Base-by-base conservation (phyloP, 371 early-diverging fungal genomes). In the Rhizomucor miehei region DNA sequence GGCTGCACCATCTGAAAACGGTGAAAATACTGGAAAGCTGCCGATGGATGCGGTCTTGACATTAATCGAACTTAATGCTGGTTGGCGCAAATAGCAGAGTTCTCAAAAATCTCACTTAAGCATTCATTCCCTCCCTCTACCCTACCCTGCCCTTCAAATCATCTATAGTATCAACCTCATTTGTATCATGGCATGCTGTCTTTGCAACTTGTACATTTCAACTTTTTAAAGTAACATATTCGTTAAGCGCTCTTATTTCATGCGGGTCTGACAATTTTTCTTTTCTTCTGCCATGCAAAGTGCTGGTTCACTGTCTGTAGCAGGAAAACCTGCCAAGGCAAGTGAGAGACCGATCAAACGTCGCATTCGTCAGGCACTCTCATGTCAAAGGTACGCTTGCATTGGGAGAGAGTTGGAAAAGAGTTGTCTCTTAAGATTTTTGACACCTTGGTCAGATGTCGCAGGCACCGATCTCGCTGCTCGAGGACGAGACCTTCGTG, bases 31-130 rank as follows among this genome's bases (percentile, higher is more conserved):
- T 48, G 65, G 62, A 9, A 73, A 76, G 51, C 73, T 73, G 63
- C 69, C 77, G 8, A 73, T 73, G 73, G 77, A 72, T 52, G 73
- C 77, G 17, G 73, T 76, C 11, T 58, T 76, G 40, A 71, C 73
- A 14, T 62, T 72, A 25, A 76, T 76, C 71, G 71, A 76, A 60
- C 62, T 73, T 50, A 76, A 73, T 41, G 71, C 73, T 21, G 77
- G 73, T 8, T 75, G 70, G 72, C 62, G 76, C 48, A 67, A 75
- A 50, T 75, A 55, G 60, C 38, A 6, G 16, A 19, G 41, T 41
- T 12, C 6, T 16, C 41, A 14, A 41, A 6, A 41, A 19, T 41
- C 16, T 3, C 41, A 16, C 41, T 41, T 11, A 41, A 19, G 14
- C 12, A 41, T 41, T 16, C 41, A 6, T 41, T 19, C 41, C 41